Percentiles rank a stretch among this genome's conserved stretches.
phyloP scores from a whole-genome alignment of 2,329 filamentous ascomycete genomes.

The Colletotrichum aenigma region DNA sequence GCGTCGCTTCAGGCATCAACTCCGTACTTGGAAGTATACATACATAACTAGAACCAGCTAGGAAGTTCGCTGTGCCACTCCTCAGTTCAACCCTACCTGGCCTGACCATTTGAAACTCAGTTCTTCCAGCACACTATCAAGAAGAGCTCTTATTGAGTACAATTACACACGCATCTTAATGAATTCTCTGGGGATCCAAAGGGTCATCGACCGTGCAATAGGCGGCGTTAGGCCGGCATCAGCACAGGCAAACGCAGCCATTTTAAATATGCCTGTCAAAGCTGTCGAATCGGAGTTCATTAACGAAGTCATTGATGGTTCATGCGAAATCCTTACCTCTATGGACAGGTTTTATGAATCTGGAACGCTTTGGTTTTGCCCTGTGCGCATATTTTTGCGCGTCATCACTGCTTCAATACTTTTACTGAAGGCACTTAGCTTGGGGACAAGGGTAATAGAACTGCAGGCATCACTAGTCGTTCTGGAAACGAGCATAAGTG shows the following conservation, averaged over 20 bases:
- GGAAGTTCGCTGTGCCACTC: background rate
- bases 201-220: conserved; percentile 58
- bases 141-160: conserved; percentile 56
- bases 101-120: background rate
- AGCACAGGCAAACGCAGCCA: conserved; percentile 26
- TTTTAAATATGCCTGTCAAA: conserved; percentile 40
- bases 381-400: conserved; percentile 56
- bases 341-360: conserved; percentile 51
- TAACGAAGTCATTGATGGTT: conserved; percentile 59
- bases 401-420: conserved; percentile 61
- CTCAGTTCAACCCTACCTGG: background rate
- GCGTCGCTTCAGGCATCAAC: conserved; percentile 10
- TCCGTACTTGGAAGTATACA: background rate
- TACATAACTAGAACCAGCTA: background rate
- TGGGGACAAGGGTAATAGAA: background rate
- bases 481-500: background rate
- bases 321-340: conserved; percentile 54
- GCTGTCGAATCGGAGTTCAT: conserved; percentile 59
- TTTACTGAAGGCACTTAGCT: conserved; percentile 41
- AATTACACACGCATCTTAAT: conserved; percentile 46
- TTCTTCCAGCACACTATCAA: background rate
- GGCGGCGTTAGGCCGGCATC: conserved; percentile 19
- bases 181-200: conserved; percentile 58
- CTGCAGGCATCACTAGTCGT: background rate
- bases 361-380: conserved; percentile 52